phyloP scores from a whole-genome alignment of 441 rosid genomes.

The Syzygium syzygioides region DNA sequence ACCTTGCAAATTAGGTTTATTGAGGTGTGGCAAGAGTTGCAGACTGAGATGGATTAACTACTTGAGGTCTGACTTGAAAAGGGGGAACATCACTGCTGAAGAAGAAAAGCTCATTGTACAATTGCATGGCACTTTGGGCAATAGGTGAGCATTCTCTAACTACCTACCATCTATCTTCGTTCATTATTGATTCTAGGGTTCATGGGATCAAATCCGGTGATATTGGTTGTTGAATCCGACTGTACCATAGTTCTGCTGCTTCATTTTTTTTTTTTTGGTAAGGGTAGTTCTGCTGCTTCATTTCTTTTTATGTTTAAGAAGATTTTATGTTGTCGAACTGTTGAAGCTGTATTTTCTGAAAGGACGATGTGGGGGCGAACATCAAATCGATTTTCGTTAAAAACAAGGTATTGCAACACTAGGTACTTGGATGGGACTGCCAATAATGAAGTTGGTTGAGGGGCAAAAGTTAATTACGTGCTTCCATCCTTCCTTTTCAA shows the following conservation, averaged over 20 bases:
- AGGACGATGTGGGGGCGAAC: neutral
- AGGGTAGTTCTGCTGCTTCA: neutral
- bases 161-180: neutral
- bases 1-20: constrained; percentile 32
- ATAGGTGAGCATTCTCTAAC: constrained; percentile 32
- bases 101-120: constrained; percentile 70
- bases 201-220: neutral
- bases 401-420: neutral
- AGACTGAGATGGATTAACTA: constrained; percentile 91
- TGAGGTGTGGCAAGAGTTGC: constrained; percentile 93
- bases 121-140: constrained; percentile 64
- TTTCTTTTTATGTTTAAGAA: neutral
- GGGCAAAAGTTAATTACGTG: neutral
- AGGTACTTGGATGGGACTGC: neutral
- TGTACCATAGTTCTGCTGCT: neutral
- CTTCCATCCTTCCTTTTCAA: neutral
- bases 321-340: neutral
- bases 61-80: constrained; percentile 64
- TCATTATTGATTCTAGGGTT: neutral
- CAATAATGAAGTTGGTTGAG: neutral
- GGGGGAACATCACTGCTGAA: constrained; percentile 69
- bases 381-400: neutral
- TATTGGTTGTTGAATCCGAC: neutral
- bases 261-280: neutral
- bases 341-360: neutral